Evolutionary conservation across 192 early-diverging fungal genomes (phyloP), one percentile per base, ranked within the genome.

Genomic region (Rhizoclosmatium sp.): DNA sequence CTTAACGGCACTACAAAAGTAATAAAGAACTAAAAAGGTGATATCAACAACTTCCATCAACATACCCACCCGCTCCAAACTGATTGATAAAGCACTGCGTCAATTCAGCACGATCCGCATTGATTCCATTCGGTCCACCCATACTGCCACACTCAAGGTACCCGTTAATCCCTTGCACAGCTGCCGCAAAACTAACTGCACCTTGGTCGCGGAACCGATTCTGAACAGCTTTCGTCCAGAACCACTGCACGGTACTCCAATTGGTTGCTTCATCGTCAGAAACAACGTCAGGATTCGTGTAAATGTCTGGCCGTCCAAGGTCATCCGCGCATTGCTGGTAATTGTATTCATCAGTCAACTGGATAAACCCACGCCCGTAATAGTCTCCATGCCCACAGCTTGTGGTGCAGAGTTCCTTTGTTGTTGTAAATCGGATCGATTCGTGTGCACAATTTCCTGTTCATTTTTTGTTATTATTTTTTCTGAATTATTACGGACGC

Each of bases 41-140:
- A n/a, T n/a, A 31, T 31, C 31, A 31, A 31, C 31, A 31, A 31
- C 31, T 31, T 31, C 31, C 31, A 31, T 31, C 31, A 31, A 31
- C 31, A 31, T 31, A 31, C 31, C 31, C 31, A 31, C 31, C 31
- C 31, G 51, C 16, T 54, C 46, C 48, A 62, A 75, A 75, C 72
- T 75, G 72, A 19, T 75, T n/a, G n/a, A 61, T 42, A 62, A 75
- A 75, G 59, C 72, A 75, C 45, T 75, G 40, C n/a, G 48, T 75
- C 14, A 45, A 23, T 45, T 59, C 44, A 14, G 40, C 56, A 4
- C 72, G 5, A 12, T 75, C 16, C 12, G 39, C 7, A 3, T 44
- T 39, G 42, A 75, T 62, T 40, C 46, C 46, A 4, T 60, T 62
- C 51, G 9, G 16, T 42, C 66, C 66, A 45, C 44, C 44, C 47